phyloP scores from a whole-genome alignment of 306 rosid species.

The Malus domestica region DNA sequence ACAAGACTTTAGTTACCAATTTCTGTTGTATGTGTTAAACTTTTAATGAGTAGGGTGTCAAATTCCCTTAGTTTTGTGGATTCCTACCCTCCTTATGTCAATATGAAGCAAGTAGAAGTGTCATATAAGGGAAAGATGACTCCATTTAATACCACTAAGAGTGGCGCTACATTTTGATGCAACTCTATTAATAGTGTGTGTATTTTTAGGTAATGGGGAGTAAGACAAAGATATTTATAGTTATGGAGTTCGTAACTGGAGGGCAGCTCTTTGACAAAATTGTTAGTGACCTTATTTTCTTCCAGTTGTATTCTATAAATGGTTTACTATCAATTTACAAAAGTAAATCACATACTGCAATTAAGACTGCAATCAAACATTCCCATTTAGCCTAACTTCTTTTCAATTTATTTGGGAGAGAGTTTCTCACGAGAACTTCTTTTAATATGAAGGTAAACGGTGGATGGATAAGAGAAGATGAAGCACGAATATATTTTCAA shows the following conservation, averaged over 20 bases:
- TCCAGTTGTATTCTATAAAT: background rate
- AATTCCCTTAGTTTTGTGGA: background rate
- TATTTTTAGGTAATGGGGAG: constrained; percentile 86
- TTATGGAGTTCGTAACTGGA: constrained; percentile 87
- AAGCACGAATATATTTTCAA: constrained; percentile 90
- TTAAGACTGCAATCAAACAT: background rate
- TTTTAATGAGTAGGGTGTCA: background rate
- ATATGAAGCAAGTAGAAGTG: background rate
- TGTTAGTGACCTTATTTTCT: constrained; percentile 45
- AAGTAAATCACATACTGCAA: background rate
- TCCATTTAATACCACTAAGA: background rate
- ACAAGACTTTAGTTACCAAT: background rate
- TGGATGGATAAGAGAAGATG: constrained; percentile 80
- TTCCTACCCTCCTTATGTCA: background rate
- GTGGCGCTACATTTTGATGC: background rate
- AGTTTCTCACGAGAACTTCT: constrained; percentile 10
- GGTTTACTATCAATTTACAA: background rate
- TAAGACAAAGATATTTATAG: constrained; percentile 84
- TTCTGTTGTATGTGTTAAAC: background rate
- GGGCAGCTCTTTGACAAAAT: constrained; percentile 98
- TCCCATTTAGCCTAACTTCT: background rate
- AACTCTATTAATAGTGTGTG: background rate
- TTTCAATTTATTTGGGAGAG: background rate
- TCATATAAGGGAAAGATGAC: background rate
- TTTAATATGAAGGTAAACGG: constrained; percentile 60